Base-by-base conservation (phyloP, 345 rosid genomes). In the Gossypium raimondii region DNA sequence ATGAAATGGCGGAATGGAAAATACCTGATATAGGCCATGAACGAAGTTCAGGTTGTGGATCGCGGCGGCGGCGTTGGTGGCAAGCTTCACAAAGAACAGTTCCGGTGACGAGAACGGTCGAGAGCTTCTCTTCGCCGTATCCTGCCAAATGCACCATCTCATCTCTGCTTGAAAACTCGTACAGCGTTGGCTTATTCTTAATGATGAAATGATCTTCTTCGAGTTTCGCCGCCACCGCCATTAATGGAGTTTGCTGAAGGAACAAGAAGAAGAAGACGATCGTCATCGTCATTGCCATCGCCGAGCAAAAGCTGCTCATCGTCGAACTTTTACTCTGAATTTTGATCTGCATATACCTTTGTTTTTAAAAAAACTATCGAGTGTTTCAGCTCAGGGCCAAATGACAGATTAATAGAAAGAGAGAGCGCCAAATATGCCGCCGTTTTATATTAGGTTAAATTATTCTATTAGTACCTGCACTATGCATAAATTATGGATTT, bases 71-170 rank as follows among this genome's bases (percentile, higher is more conserved):
- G 11, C 9, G 63, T 0, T 0, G 38, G 0, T 58, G 75, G 70
- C 81, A 84, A 55, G 82, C 78, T 41, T 84, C 73, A 50, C 85
- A 84, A 17, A 85, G 73, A 56, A 88, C 77, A 1, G 88, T 56
- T 12, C 94, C 94, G 4, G 89, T 77, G 65, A 87, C 78, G 2
- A 88, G 60, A 34, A 88, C 86, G 29, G 88, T 87, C 2, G 94
- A 90, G 10, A 90, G 82, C 85, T 85, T 90, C 64, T 84, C 87
- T 78, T 88, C 88, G 7, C 94, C 94, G 13, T 90, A 88, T 11
- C 94, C 94, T 17, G 90, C 94, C 81, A 84, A 70, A 25, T 84
- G 77, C 76, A 81, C 85, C 88, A 88, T 55, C 67, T 90, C 94
- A 29, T 87, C 89, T 56, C 87, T 84, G 76, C 81, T 84, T 34